These are phyloP conservation scores for Trichoderma endophyticum DNA, from an alignment of 2,329 filamentous ascomycete species.

Conservation along the genomic window DNA sequence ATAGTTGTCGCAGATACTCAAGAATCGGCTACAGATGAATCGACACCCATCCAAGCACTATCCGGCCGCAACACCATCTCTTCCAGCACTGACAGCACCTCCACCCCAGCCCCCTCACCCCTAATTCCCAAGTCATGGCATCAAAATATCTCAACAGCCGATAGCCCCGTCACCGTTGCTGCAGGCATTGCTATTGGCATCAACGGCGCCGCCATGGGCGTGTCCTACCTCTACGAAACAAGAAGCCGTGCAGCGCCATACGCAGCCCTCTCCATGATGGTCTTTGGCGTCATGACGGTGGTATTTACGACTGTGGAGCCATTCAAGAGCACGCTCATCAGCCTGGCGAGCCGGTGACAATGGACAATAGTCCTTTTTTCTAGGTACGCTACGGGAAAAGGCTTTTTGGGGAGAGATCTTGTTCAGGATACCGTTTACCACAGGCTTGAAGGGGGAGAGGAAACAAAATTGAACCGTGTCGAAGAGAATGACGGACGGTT, in stretches of 20 bases:
- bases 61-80: neutral
- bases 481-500: neutral
- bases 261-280: slow-evolving; percentile 55
- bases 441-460: neutral
- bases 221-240: slow-evolving; percentile 54
- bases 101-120: neutral
- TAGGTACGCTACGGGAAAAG: neutral
- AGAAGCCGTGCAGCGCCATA: slow-evolving; percentile 53
- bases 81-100: neutral
- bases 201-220: slow-evolving; percentile 60
- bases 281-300: slow-evolving; percentile 55
- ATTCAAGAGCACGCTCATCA: slow-evolving; percentile 39
- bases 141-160: slow-evolving; percentile 22
- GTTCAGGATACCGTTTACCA: slow-evolving; percentile 2
- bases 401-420: neutral
- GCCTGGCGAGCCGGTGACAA: slow-evolving; percentile 28
- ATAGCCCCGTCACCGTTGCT: slow-evolving; percentile 41
- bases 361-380: neutral
- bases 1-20: neutral
- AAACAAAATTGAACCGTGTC: neutral
- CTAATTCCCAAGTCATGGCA: neutral
- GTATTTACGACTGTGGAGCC: slow-evolving; percentile 50
- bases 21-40: neutral
- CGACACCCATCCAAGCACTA: neutral
- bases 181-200: slow-evolving; percentile 53